These are phyloP conservation scores for Punica granatum DNA, from an alignment of 345 rosid genomes.

Conservation along the genomic window DNA sequence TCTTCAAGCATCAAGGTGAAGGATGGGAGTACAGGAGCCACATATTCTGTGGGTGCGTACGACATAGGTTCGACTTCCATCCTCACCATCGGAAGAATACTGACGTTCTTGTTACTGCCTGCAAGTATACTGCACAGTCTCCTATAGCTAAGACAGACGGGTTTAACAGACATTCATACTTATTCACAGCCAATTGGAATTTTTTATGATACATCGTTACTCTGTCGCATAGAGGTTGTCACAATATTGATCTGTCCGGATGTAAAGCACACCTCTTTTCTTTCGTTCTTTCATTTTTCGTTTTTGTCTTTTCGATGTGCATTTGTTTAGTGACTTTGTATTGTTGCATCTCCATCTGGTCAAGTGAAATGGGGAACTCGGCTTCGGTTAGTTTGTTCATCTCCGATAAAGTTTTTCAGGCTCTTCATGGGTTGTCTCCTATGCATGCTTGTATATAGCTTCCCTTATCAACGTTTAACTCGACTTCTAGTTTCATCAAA, in stretches of 20 bases:
- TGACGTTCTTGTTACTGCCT: slow-evolving; percentile 25
- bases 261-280: neutral
- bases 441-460: neutral
- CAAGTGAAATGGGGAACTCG: neutral
- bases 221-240: neutral
- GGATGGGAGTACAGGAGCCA: slow-evolving; percentile 35
- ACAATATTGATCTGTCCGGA: neutral
- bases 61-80: slow-evolving; percentile 36
- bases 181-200: neutral
- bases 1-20: slow-evolving; percentile 67
- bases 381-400: neutral
- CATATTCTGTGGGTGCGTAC: slow-evolving; percentile 40
- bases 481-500: neutral
- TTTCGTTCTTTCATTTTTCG: neutral
- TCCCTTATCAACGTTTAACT: neutral
- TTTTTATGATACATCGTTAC: neutral
- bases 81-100: slow-evolving; percentile 17
- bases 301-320: neutral
- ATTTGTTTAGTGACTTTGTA: neutral
- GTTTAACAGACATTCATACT: neutral
- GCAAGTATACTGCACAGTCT: slow-evolving; percentile 29
- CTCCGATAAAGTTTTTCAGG: neutral
- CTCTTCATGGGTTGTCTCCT: neutral
- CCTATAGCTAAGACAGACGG: neutral
- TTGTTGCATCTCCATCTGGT: neutral